phyloP scores from a whole-genome alignment of 2,329 filamentous ascomycete genomes.

The Mycosphaerelloides madeirae region DNA sequence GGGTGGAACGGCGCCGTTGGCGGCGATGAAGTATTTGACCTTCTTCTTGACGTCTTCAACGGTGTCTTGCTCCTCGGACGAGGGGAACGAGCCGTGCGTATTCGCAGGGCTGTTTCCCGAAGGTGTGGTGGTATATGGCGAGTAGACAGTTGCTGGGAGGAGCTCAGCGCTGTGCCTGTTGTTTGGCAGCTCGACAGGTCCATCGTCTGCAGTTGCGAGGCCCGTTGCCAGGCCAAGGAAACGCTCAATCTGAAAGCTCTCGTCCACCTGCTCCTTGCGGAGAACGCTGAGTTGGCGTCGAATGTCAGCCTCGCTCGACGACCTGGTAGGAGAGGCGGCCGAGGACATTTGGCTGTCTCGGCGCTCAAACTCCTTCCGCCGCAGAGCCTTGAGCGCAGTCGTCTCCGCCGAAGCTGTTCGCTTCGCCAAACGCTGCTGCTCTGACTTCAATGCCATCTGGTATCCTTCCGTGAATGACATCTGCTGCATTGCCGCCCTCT shows the following conservation, averaged over 20 bases:
- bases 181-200: background rate
- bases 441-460: conserved; percentile 30
- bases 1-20: conserved; percentile 19
- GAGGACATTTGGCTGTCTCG: conserved; percentile 14
- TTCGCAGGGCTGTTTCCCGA: conserved; percentile 5
- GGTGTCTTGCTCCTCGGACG: conserved; percentile 5
- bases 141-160: conserved; percentile 16
- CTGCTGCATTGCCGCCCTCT: conserved; percentile 45
- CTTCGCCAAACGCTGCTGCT: conserved; percentile 27
- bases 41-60: conserved; percentile 11
- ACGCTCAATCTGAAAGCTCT: conserved; percentile 25
- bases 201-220: background rate
- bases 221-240: conserved; percentile 22
- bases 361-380: conserved; percentile 15
- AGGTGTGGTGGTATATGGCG: conserved; percentile 7
- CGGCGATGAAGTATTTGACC: conserved; percentile 20
- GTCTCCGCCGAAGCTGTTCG: conserved; percentile 22
- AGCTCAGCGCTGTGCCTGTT: conserved; percentile 13
- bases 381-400: conserved; percentile 21
- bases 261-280: conserved; percentile 27
- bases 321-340: conserved; percentile 6
- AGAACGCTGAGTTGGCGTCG: conserved; percentile 24
- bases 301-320: conserved; percentile 11
- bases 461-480: conserved; percentile 37
- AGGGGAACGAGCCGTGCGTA: conserved; percentile 1